Evolutionary conservation across 2,329 filamentous ascomycete species (phyloP).

Genomic region (Paecilomyces variotii): DNA sequence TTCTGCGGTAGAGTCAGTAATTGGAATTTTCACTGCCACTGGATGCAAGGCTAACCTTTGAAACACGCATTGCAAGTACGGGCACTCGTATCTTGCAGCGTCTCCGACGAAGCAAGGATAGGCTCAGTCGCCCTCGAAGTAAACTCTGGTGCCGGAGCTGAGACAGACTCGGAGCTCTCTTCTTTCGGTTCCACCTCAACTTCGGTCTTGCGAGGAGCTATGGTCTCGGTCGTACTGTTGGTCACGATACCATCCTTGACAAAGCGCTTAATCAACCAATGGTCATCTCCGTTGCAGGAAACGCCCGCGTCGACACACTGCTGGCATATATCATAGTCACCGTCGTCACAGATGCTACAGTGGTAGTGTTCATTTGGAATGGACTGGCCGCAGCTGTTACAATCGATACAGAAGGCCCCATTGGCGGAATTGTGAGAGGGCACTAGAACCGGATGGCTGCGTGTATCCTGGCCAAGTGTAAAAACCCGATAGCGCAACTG

Average conservation of each 20-base stretch:
- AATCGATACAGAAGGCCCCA: slow-evolving; percentile 72
- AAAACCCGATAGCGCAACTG: slow-evolving; percentile 20
- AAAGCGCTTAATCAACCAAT: slow-evolving; percentile 92
- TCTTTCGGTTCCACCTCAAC: slow-evolving; percentile 14
- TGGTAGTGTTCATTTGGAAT: slow-evolving; percentile 85
- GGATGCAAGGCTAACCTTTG: slow-evolving; percentile 38
- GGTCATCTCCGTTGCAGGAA: slow-evolving; percentile 67
- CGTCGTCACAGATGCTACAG: slow-evolving; percentile 85
- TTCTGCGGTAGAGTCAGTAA: slow-evolving; percentile 40
- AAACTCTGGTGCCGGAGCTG: slow-evolving; percentile 17
- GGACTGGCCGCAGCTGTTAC: slow-evolving; percentile 76
- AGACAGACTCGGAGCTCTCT: slow-evolving; percentile 7
- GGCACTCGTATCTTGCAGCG: slow-evolving; percentile 12
- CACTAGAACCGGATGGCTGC: slow-evolving; percentile 23
- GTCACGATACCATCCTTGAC: slow-evolving; percentile 70
- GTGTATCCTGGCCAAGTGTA: slow-evolving; percentile 18
- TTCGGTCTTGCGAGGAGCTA: slow-evolving; percentile 55
- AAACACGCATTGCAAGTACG: slow-evolving; percentile 60
- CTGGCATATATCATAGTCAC: slow-evolving; percentile 89
- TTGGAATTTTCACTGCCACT: neutral
- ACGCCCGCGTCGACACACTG: slow-evolving; percentile 67
- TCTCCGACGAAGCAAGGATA: slow-evolving; percentile 3
- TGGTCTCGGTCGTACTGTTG: slow-evolving; percentile 76
- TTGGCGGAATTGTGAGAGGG: slow-evolving; percentile 25
- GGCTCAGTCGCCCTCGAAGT: slow-evolving; percentile 11